These are phyloP conservation scores for Venturia oleaginea DNA, from an alignment of 2,329 filamentous ascomycete genomes.

Conservation along the genomic window DNA sequence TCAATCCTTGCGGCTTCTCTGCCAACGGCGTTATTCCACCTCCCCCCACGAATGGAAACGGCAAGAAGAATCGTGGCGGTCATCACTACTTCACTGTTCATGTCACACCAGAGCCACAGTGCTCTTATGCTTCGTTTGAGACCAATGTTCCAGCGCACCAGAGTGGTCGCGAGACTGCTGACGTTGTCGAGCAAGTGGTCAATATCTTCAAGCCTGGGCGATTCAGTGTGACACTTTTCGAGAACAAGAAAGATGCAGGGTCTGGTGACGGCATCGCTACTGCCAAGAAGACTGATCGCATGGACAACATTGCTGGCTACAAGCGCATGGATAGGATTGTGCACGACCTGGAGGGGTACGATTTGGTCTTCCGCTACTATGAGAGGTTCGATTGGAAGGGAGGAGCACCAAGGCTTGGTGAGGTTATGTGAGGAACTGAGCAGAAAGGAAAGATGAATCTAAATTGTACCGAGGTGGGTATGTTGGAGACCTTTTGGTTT, in stretches of 20 bases:
- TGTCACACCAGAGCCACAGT: conserved; percentile 92
- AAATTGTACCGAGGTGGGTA: background rate
- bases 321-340: conserved; percentile 87
- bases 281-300: conserved; percentile 40
- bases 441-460: background rate
- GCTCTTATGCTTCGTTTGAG: conserved; percentile 96
- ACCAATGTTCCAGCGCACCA: conserved; percentile 91
- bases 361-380: conserved; percentile 93
- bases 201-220: conserved; percentile 95
- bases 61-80: conserved; percentile 23
- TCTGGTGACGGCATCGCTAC: conserved; percentile 34
- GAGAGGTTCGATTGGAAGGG: conserved; percentile 77
- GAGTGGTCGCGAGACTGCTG: conserved; percentile 76
- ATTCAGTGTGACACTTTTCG: conserved; percentile 94
- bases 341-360: conserved; percentile 94
- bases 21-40: conserved; percentile 92
- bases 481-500: background rate
- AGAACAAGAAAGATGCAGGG: conserved; percentile 56
- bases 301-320: conserved; percentile 80
- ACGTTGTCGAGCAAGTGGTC: conserved; percentile 89
- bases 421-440: conserved; percentile 25
- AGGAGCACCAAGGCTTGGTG: conserved; percentile 53
- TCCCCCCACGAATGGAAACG: conserved; percentile 42
- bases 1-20: conserved; percentile 93
- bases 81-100: conserved; percentile 94